A percentile compares a stretch with the other conserved stretches of the same genome.
These are phyloP conservation scores for Aspergillus sp. DNA, from an alignment of 2,329 filamentous ascomycete species.

Conservation along the genomic window DNA sequence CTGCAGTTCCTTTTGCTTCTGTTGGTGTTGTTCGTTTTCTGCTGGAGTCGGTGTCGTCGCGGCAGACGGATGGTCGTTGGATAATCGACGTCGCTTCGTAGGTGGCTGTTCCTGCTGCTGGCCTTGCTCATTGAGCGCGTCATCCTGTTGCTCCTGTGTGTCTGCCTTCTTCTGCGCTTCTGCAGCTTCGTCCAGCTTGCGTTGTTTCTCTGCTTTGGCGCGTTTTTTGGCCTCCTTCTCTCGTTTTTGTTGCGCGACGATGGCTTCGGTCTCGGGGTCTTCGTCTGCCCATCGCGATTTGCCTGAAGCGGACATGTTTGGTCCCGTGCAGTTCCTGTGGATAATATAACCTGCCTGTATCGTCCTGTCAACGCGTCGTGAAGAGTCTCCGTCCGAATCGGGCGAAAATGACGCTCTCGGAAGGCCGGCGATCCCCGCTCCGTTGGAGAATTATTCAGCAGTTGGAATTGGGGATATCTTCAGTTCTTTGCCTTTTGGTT, in stretches of 20 bases:
- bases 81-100: constrained; percentile 55
- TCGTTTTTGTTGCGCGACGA: constrained; percentile 58
- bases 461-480: too few species aligned
- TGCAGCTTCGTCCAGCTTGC: constrained; percentile 52
- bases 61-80: constrained; percentile 37
- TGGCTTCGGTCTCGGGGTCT: constrained; percentile 68
- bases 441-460: background rate
- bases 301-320: constrained; percentile 45
- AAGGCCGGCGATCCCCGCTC: background rate
- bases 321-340: too few species aligned
- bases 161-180: constrained; percentile 32
- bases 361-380: background rate
- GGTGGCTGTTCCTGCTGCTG: constrained; percentile 33
- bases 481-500: too few species aligned
- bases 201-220: constrained; percentile 72
- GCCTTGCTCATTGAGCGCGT: constrained; percentile 17
- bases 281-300: constrained; percentile 84
- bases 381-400: background rate
- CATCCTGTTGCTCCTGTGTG: constrained; percentile 13
- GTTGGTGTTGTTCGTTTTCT: constrained; percentile 3
- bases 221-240: constrained; percentile 88
- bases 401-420: constrained; percentile 11
- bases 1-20: constrained; percentile 17
- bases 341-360: background rate
- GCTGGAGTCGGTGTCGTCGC: constrained; percentile 11